phyloP scores from a whole-genome alignment of 345 rosid genomes.

The Hibiscus tridactylites region DNA sequence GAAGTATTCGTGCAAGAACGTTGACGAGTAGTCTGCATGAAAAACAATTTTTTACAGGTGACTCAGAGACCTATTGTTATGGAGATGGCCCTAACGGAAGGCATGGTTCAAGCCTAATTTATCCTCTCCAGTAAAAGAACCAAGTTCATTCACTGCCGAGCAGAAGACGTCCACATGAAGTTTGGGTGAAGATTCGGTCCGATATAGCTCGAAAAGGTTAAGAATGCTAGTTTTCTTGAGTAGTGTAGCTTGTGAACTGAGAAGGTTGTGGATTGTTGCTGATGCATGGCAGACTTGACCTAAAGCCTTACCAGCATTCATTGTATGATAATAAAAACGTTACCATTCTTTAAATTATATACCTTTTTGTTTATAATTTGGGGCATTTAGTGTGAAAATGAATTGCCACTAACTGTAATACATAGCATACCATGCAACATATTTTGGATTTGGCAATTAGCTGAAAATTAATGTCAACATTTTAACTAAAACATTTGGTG shows the following conservation, averaged over 20 bases:
- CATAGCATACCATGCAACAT: too few species aligned
- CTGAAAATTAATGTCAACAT: too few species aligned
- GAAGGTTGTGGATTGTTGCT: neutral
- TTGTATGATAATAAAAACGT: neutral
- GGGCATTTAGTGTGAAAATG: neutral
- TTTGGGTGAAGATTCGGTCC: neutral
- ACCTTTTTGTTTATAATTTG: neutral
- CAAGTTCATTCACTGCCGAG: neutral
- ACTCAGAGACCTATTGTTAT: neutral
- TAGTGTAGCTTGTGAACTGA: neutral
- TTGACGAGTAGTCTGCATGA: slow-evolving; percentile 3
- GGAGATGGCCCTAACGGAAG: neutral
- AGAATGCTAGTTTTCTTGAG: neutral
- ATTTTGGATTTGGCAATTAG: too few species aligned
- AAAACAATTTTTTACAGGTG: neutral
- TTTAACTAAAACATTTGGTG: too few species aligned
- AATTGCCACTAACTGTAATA: too few species aligned
- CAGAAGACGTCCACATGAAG: neutral
- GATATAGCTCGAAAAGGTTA: neutral
- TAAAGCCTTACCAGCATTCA: neutral
- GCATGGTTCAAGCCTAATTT: neutral
- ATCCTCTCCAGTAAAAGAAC: neutral
- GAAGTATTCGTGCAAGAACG: neutral
- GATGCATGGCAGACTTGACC: neutral
- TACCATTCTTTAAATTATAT: neutral